phyloP scores from a whole-genome alignment of 768 basidiomycete genomes.

The Mycena maculata region DNA sequence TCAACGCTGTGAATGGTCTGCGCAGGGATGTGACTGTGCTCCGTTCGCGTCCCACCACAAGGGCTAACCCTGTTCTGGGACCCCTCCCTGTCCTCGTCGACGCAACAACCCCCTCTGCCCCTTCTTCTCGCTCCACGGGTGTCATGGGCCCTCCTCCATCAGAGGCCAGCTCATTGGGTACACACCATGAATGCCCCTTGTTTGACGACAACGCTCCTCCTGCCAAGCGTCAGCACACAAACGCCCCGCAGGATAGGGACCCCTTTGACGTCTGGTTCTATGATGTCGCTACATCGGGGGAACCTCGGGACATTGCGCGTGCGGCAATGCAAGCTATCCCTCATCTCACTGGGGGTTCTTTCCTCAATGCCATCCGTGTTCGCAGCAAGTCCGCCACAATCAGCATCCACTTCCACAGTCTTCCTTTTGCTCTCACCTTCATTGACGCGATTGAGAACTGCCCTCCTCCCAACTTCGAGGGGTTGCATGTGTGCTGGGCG shows the following conservation, averaged over 20 bases:
- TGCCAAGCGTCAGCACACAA: constrained; percentile 49
- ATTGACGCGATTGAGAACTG: constrained; percentile 13
- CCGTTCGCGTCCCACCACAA: background rate
- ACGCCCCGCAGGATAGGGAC: background rate
- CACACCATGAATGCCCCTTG: background rate
- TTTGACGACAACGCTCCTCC: constrained; percentile 56
- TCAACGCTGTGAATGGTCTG: background rate
- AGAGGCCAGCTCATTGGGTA: background rate
- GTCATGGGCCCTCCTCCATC: background rate
- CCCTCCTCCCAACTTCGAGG: constrained; percentile 1
- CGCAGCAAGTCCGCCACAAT: constrained; percentile 6
- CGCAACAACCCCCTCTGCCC: background rate
- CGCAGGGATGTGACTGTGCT: background rate
- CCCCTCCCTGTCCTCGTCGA: background rate
- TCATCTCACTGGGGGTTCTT: background rate
- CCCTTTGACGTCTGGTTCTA: constrained; percentile 11
- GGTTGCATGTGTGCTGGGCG: constrained; percentile 9
- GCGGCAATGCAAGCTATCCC: background rate
- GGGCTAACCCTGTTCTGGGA: too few relatives aligned
- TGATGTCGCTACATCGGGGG: background rate
- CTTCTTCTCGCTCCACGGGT: background rate
- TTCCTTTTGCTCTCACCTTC: constrained; percentile 3
- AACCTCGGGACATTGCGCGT: constrained; percentile 11
- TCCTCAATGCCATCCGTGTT: constrained; percentile 9
- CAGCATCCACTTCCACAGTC: constrained; percentile 16